Percentiles rank a stretch among this genome's conserved stretches.
Evolutionary conservation across 2,329 filamentous ascomycete species (phyloP).

Genomic region (Fusarium cyanostomum): DNA sequence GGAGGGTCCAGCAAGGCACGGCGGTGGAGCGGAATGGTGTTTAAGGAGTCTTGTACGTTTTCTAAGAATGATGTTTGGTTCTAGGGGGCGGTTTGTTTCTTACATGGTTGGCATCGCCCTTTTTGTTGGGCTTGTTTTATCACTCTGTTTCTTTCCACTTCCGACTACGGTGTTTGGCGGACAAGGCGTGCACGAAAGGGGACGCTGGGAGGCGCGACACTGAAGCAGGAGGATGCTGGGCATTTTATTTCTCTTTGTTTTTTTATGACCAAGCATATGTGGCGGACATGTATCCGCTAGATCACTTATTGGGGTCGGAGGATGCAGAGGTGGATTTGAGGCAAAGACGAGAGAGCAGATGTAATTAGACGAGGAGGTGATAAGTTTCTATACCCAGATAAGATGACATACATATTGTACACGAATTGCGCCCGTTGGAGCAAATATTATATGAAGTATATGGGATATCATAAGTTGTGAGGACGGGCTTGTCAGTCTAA

Average conservation of each 20-base stretch:
- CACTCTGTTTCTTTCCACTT: constrained; percentile 26
- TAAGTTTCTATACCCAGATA: constrained; percentile 44
- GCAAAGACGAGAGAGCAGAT: constrained; percentile 33
- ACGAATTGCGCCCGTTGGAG: not conserved
- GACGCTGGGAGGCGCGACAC: constrained; percentile 10
- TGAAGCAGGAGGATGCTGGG: constrained; percentile 26
- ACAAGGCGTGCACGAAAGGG: constrained; percentile 16
- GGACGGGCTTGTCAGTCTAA: constrained; percentile 20
- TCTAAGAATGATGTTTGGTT: constrained; percentile 41
- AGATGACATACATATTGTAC: constrained; percentile 41
- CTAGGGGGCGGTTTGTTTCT: constrained; percentile 31
- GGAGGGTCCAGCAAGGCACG: constrained; percentile 26
- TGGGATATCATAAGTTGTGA: not conserved
- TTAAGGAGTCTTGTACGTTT: constrained; percentile 45
- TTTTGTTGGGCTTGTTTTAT: constrained; percentile 26
- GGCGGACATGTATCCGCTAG: constrained; percentile 37
- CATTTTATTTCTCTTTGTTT: constrained; percentile 40
- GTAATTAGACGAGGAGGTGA: constrained; percentile 49
- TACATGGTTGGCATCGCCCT: constrained; percentile 35
- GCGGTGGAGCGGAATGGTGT: constrained; percentile 41
- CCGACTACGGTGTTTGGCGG: constrained; percentile 32
- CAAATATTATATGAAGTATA: too few species aligned
- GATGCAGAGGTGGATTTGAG: constrained; percentile 18
- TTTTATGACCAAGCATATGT: constrained; percentile 49
- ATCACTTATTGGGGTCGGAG: constrained; percentile 27